A percentile compares a stretch with the other conserved stretches of the same genome.
These are phyloP conservation scores for Trichosporon faecale DNA, from an alignment of 1,284 basidiomycete species.

Conservation along the genomic window DNA sequence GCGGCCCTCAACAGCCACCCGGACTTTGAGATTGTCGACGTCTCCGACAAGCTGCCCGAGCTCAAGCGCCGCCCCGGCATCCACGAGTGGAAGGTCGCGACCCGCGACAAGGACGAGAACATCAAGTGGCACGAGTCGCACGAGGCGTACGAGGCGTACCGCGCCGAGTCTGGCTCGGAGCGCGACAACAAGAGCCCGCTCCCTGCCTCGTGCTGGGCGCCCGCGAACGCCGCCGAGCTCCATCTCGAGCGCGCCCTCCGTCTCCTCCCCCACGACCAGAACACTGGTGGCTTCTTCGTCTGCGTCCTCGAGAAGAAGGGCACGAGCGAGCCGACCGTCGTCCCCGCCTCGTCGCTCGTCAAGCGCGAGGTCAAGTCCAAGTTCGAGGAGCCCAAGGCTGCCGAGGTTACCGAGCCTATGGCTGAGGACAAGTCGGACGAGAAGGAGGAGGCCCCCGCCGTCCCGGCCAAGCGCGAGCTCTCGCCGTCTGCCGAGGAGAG, in stretches of 20 bases:
- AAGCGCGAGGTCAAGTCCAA: conserved; percentile 1
- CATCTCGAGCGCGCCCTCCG: conserved; percentile 97
- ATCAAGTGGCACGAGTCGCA: conserved; percentile 23
- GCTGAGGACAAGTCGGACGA: conserved; percentile 25
- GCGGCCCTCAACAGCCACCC: conserved; percentile 70
- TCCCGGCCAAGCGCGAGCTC: conserved; percentile 20
- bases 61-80: conserved; percentile 74
- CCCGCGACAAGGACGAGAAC: conserved; percentile 16
- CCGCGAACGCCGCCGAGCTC: conserved; percentile 86
- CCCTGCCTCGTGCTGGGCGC: conserved; percentile 63
- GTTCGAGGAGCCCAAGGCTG: conserved; percentile 8
- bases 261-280: conserved; percentile 91
- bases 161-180: conserved; percentile 29
- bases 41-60: conserved; percentile 65
- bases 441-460: conserved; percentile 21
- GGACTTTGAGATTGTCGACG: conserved; percentile 81
- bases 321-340: not conserved
- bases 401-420: conserved; percentile 18
- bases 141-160: conserved; percentile 40
- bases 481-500: conserved; percentile 21
- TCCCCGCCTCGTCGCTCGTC: conserved; percentile 13
- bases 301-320: conserved; percentile 69
- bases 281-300: conserved; percentile 97
- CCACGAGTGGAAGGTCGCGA: conserved; percentile 66
- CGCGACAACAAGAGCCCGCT: conserved; percentile 56